phyloP scores from a whole-genome alignment of 768 basidiomycete genomes.

The Naganishia antarctica region DNA sequence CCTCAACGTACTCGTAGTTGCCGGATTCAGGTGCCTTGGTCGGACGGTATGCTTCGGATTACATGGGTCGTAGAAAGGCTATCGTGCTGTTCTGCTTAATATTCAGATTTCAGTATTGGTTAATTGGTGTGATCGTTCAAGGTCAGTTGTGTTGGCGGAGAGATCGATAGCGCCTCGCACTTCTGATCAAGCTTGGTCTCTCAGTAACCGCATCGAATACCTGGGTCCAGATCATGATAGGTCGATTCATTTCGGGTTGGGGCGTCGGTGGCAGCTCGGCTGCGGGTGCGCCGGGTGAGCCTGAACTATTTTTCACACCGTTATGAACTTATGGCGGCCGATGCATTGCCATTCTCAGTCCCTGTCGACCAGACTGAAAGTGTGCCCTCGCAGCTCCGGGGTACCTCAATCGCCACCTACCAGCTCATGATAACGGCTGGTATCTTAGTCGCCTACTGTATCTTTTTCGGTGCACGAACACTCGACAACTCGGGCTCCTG shows the following conservation, averaged over 20 bases:
- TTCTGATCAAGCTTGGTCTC: too few species aligned
- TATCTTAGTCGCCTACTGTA: slow-evolving; percentile 56
- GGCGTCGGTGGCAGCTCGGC: slow-evolving; percentile 66
- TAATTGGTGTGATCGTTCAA: slow-evolving; percentile 53
- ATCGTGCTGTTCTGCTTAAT: slow-evolving; percentile 61
- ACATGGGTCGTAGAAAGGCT: slow-evolving; percentile 62
- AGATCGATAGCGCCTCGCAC: too few species aligned
- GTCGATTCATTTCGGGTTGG: slow-evolving; percentile 63
- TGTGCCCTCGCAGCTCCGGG: slow-evolving; percentile 66
- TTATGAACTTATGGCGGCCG: too few species aligned
- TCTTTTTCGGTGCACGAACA: slow-evolving; percentile 63
- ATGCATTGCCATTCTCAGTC: too few species aligned
- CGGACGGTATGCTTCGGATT: slow-evolving; percentile 54
- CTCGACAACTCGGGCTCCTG: slow-evolving; percentile 39
- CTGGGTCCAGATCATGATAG: slow-evolving; percentile 65
- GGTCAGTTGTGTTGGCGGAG: too few species aligned
- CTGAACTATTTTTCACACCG: too few species aligned
- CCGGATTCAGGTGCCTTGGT: slow-evolving; percentile 17
- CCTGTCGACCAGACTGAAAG: slow-evolving; percentile 65
- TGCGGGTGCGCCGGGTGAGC: slow-evolving; percentile 54
- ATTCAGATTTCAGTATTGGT: too few species aligned
- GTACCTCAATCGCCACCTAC: slow-evolving; percentile 51
- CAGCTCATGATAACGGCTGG: slow-evolving; percentile 62
- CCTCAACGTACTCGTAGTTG: neutral
- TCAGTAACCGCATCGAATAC: slow-evolving; percentile 54